Conservation (phyloP, 192 early-diverging fungal species). For the Backusella morwellensis region DNA sequence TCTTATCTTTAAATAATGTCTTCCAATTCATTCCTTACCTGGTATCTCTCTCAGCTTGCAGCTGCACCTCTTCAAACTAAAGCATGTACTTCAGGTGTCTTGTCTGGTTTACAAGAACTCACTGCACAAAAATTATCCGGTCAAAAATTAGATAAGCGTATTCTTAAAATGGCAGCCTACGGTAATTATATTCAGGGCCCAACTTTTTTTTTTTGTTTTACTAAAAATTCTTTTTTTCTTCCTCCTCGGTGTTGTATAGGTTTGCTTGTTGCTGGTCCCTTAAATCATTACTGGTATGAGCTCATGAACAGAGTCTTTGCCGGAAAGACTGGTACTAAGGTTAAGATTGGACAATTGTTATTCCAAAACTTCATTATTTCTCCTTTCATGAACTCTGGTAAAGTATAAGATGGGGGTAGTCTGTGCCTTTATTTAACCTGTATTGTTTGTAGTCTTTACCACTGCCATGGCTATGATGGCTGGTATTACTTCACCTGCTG, state of each 20-base stretch:
- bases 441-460: slow-evolving; percentile 59
- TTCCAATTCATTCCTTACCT: slow-evolving; percentile 41
- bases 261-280: slow-evolving; percentile 75
- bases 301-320: slow-evolving; percentile 71
- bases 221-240: not conserved
- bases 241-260: slow-evolving; percentile 36
- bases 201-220: not conserved
- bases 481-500: slow-evolving; percentile 54
- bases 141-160: slow-evolving; percentile 55
- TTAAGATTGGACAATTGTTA: slow-evolving; percentile 71
- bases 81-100: slow-evolving; percentile 69
- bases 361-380: slow-evolving; percentile 76
- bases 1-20: not conserved
- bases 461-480: slow-evolving; percentile 81
- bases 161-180: slow-evolving; percentile 81
- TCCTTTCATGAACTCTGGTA: slow-evolving; percentile 84
- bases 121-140: slow-evolving; percentile 65
- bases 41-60: slow-evolving; percentile 60
- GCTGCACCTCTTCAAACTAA: slow-evolving; percentile 77
- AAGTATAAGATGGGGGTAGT: not conserved
- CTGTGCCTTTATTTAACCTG: no score
- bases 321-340: slow-evolving; percentile 58
- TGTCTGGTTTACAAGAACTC: slow-evolving; percentile 80
- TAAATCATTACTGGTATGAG: slow-evolving; percentile 80
- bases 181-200: slow-evolving; percentile 37